phyloP scores from a whole-genome alignment of 2,329 filamentous ascomycete genomes.

The Diatrype stigma region DNA sequence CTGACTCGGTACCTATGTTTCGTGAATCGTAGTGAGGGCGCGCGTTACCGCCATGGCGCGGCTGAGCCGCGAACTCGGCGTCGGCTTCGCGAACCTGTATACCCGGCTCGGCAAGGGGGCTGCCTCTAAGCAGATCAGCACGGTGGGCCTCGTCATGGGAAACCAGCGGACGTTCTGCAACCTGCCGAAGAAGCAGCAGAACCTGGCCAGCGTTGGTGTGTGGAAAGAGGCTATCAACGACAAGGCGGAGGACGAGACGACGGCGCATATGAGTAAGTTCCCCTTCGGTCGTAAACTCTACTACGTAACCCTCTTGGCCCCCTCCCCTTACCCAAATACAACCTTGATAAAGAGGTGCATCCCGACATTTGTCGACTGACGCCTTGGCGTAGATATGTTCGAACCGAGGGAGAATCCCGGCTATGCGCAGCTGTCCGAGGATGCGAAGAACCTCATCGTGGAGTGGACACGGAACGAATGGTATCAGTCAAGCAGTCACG shows the following conservation, averaged over 20 bases:
- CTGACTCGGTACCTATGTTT: too few relatives aligned
- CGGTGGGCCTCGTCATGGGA: constrained; percentile 58
- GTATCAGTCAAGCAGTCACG: constrained; percentile 52
- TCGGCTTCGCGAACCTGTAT: constrained; percentile 85
- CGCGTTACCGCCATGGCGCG: constrained; percentile 66
- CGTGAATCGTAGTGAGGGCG: constrained; percentile 61
- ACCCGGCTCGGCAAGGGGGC: constrained; percentile 74
- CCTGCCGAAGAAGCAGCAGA: constrained; percentile 53
- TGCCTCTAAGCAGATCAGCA: constrained; percentile 44
- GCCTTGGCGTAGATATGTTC: constrained; percentile 59
- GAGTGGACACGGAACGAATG: constrained; percentile 63
- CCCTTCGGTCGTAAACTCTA: constrained; percentile 38
- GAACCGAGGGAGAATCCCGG: constrained; percentile 67
- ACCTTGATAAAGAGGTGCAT: too few relatives aligned
- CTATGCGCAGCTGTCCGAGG: constrained; percentile 62
- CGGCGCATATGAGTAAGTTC: constrained; percentile 68
- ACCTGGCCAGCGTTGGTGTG: constrained; percentile 34
- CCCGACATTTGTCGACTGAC: constrained; percentile 54
- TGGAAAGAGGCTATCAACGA: constrained; percentile 78
- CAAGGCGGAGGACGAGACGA: constrained; percentile 70
- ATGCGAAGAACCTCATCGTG: constrained; percentile 61
- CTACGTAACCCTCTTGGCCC: too few relatives aligned
- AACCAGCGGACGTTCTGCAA: constrained; percentile 85
- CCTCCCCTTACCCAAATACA: too few relatives aligned
- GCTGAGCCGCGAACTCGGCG: constrained; percentile 58